Evolutionary conservation across 148 eudicot genomes (phyloP), one percentile per base, ranked within the genome.

Genomic region (Camellia granthamiana): DNA sequence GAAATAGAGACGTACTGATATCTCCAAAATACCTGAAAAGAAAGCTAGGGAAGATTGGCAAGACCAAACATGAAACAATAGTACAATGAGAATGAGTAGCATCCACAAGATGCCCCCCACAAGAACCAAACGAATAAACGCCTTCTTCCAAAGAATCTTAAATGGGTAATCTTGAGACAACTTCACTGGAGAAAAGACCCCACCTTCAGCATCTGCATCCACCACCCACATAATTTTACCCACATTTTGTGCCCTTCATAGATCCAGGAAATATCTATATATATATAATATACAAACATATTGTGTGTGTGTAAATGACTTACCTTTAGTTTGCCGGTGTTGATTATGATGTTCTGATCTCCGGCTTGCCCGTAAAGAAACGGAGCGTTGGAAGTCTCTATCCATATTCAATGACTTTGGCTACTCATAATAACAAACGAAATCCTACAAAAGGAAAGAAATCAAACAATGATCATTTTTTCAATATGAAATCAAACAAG

Each of bases 81-180:
- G 83, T 58, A 83, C 98, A 76, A 80, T 77, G 61, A 93, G 92
- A 85, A 96, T 92, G 71, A 96, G 90, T 80, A 92, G 62, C 97
- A 90, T 92, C 98, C 99, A 96, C 52, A 93, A 79, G 85, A 96
- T 90, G 61, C 97, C 99, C 51, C 79, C 99, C 13, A 91, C 97
- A 62, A 96, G 90, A 79, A 96, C 84, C 91, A 94, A 81, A 60
- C 98, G 87, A 67, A 96, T 84, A 78, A 92, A 92, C 15, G 95
- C 97, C 87, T 79, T 94, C 83, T 87, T 94, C 99, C 99, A 96
- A 41, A 90, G 82, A 58, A 90, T 78, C 86, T 78, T 92, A 86
- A 91, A 38, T 3, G 95, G 83, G 75, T 83, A 86, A 13, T 93
- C 97, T 16, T 84, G 84, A 16, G 90, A 78, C 38, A 82, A 64